Conservation (phyloP, 2,329 filamentous ascomycete species). For the Thielaviopsis euricoi region DNA sequence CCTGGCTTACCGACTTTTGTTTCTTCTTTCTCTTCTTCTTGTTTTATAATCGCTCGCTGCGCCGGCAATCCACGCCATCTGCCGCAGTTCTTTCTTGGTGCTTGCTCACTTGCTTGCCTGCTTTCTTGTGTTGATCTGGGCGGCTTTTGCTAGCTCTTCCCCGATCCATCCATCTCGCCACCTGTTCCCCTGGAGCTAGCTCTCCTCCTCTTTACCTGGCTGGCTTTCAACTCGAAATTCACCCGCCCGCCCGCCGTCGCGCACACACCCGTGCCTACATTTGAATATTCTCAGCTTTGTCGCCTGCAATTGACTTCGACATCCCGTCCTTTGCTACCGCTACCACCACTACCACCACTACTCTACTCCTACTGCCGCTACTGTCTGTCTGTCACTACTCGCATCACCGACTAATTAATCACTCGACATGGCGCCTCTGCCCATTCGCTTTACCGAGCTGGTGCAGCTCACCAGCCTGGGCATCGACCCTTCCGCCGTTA, state of each 20-base stretch:
- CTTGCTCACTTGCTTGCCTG: background rate
- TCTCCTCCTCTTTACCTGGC: conserved; percentile 7
- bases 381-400: no score
- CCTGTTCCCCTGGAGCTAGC: conserved; percentile 11
- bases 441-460: conserved; percentile 87
- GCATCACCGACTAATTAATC: background rate
- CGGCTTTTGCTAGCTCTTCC: conserved; percentile 8
- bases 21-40: background rate
- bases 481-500: conserved; percentile 39
- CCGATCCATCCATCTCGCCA: conserved; percentile 3
- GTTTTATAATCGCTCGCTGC: background rate
- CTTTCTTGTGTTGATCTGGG: conserved; percentile 3
- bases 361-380: no score
- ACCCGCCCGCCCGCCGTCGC: background rate
- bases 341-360: no score
- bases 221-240: background rate
- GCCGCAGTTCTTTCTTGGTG: background rate
- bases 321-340: background rate
- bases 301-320: background rate
- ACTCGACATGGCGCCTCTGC: conserved; percentile 47
- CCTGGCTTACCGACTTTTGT: conserved; percentile 1
- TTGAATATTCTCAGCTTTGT: background rate
- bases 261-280: background rate
- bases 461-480: conserved; percentile 44
- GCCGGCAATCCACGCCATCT: background rate